A percentile compares a stretch with the other conserved stretches of the same genome.
These are phyloP conservation scores for Nothophytophthora sp. DNA, from an alignment of 352 stramenopile genomes.

Conservation along the genomic window DNA sequence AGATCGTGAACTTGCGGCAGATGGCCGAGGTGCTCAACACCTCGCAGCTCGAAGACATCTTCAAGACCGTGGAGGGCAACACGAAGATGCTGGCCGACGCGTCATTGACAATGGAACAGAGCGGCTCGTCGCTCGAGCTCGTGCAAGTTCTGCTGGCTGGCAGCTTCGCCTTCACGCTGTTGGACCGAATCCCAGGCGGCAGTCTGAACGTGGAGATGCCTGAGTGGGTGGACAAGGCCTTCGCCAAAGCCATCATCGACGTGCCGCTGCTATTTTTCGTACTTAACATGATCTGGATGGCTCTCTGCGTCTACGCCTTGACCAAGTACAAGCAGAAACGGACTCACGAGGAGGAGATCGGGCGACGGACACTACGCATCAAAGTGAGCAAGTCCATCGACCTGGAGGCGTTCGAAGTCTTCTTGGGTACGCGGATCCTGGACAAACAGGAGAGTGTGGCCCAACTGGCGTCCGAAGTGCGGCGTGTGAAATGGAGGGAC, in stretches of 20 bases:
- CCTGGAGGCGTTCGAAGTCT: conserved; percentile 44
- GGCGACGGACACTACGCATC: conserved; percentile 85
- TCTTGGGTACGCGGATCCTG: conserved; percentile 33
- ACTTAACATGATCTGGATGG: conserved; percentile 90
- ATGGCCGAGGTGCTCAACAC: conserved; percentile 90
- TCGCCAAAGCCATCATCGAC: conserved; percentile 52
- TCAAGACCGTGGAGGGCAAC: conserved; percentile 89
- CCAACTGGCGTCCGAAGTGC: conserved; percentile 49
- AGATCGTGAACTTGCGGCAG: conserved; percentile 91
- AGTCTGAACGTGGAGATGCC: conserved; percentile 88
- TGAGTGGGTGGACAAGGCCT: conserved; percentile 57
- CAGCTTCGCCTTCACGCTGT: conserved; percentile 91
- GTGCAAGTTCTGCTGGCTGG: conserved; percentile 90
- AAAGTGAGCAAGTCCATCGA: conserved; percentile 59
- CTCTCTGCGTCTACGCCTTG: conserved; percentile 53
- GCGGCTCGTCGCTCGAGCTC: conserved; percentile 79
- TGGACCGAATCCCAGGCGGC: conserved; percentile 93
- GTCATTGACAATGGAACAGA: conserved; percentile 64
- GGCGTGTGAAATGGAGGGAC: conserved; percentile 54
- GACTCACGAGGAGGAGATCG: conserved; percentile 68
- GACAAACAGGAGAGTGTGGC: conserved; percentile 60
- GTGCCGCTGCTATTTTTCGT: conserved; percentile 80
- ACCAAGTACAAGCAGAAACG: conserved; percentile 58
- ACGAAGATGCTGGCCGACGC: conserved; percentile 86
- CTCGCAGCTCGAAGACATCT: conserved; percentile 89